Conservation (phyloP, 331 rosid genomes). For the Telfairia occidentalis region DNA sequence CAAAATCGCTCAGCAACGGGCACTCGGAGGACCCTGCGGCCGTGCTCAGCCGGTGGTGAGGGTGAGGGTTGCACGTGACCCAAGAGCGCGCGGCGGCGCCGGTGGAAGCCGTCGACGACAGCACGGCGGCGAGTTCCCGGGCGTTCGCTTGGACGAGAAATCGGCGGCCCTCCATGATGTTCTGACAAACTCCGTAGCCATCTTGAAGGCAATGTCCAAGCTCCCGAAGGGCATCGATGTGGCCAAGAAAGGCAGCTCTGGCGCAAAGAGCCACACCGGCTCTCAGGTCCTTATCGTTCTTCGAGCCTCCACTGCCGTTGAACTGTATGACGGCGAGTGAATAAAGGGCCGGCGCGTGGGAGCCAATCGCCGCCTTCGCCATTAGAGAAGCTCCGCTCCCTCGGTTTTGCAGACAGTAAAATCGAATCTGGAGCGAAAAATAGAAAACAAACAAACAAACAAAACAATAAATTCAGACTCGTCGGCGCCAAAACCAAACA, state of each 20-base stretch:
- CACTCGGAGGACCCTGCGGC: constrained; percentile 33
- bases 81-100: constrained; percentile 20
- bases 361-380: constrained; percentile 88
- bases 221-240: constrained; percentile 79
- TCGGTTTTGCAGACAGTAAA: constrained; percentile 72
- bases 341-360: constrained; percentile 77
- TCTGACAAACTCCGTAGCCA: constrained; percentile 85
- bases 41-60: constrained; percentile 21
- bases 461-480: not conserved
- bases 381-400: constrained; percentile 88
- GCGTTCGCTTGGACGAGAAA: constrained; percentile 88
- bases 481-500: not conserved
- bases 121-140: constrained; percentile 64
- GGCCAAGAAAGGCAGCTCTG: constrained; percentile 84
- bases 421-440: constrained; percentile 88
- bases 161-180: constrained; percentile 70
- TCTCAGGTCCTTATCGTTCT: constrained; percentile 78
- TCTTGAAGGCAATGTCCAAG: constrained; percentile 94
- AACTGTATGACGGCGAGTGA: constrained; percentile 86
- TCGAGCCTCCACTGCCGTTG: constrained; percentile 93
- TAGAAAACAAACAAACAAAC: not conserved
- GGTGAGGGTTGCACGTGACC: constrained; percentile 33
- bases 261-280: constrained; percentile 94
- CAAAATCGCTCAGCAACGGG: constrained; percentile 75
- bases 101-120: constrained; percentile 12